Base-by-base conservation (phyloP, 108 stramenopile genomes). In the Poteriospumella lacustris region DNA sequence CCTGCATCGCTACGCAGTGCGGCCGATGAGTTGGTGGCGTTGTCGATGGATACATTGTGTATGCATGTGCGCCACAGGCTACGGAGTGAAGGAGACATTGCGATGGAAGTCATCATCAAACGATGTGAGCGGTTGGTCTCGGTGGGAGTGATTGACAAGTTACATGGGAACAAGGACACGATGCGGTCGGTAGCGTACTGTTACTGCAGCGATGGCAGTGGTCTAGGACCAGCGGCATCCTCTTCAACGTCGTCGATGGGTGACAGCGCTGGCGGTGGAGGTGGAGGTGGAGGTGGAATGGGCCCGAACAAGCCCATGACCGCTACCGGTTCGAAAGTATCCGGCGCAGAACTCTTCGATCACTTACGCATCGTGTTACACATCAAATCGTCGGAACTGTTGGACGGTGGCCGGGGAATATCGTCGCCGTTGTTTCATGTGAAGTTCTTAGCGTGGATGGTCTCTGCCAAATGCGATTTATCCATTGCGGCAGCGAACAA, bases 71-170 rank as follows among this genome's bases (percentile, higher is more conserved):
- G 60, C 5, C 15, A 64, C 15, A 31, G 5, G 5, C 31, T 64
- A 12, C 33, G 36, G 36, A 3, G 3, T 24, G 5, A 34, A 31
- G 28, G 60, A 34, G 36, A 33, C 36, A 24, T 64, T 24, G 28
- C 60, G 5, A 3, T 33, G 3, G 60, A 64, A 34, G 60, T 34
- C 36, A 64, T 64, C 36, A 5, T 64, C 9, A 3, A 34, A 64
- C 60, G 60, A 34, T 64, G 60, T 64, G 60, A 64, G 60, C 3
- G 60, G 36, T 64, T 64, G 36, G 60, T 64, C 9, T 9, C 60
- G 12, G 36, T 64, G 28, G 60, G 60, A 31, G 60, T 64, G 60
- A 64, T 64, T 64, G 60, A 64, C 15, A 64, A 64, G 24, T 9
- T 64, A 34, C 29, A 5, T 12, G 60, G 12, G 28, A 64, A 64